Evolutionary conservation across 352 stramenopile species (phyloP).

Genomic region (Phytophthora pluvialis): DNA sequence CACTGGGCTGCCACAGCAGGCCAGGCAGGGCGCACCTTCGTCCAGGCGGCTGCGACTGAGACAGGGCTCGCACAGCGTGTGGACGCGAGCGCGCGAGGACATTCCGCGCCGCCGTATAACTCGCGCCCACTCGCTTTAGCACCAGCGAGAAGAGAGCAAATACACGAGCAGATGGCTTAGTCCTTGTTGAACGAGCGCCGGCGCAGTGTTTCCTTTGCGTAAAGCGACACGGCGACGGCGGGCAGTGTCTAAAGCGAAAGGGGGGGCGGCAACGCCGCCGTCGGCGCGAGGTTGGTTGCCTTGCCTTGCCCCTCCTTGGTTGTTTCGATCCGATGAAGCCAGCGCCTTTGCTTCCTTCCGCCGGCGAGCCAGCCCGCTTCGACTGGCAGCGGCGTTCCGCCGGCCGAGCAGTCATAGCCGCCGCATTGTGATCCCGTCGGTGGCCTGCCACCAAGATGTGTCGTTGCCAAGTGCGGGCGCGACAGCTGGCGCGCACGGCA

Average conservation of each 20-base stretch:
- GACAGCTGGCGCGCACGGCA: constrained; percentile 9
- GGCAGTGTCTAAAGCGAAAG: constrained; percentile 27
- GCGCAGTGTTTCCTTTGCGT: constrained; percentile 27
- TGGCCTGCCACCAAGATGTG: constrained; percentile 35
- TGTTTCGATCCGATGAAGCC: constrained; percentile 9
- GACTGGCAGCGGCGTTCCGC: constrained; percentile 25
- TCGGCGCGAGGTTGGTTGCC: constrained; percentile 7
- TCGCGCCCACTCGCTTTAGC: constrained; percentile 29
- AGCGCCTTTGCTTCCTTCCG: constrained; percentile 9
- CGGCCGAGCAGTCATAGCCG: constrained; percentile 19
- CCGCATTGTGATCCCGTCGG: constrained; percentile 18
- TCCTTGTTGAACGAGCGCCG: constrained; percentile 12
- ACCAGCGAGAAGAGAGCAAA: constrained; percentile 18
- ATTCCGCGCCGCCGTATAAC: constrained; percentile 16
- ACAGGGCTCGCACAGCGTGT: constrained; percentile 32
- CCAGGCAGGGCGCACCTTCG: constrained; percentile 3
- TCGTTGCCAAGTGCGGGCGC: constrained; percentile 18
- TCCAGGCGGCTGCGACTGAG: constrained; percentile 33
- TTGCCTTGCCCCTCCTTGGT: background rate
- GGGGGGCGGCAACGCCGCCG: constrained; percentile 7
- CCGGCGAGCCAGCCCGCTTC: constrained; percentile 18
- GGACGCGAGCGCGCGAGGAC: constrained; percentile 10
- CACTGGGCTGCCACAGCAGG: constrained; percentile 11
- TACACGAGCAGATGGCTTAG: constrained; percentile 19
- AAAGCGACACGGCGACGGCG: constrained; percentile 19